These are phyloP conservation scores for Polyporus arcularius DNA, from an alignment of 768 basidiomycete genomes.

Conservation along the genomic window DNA sequence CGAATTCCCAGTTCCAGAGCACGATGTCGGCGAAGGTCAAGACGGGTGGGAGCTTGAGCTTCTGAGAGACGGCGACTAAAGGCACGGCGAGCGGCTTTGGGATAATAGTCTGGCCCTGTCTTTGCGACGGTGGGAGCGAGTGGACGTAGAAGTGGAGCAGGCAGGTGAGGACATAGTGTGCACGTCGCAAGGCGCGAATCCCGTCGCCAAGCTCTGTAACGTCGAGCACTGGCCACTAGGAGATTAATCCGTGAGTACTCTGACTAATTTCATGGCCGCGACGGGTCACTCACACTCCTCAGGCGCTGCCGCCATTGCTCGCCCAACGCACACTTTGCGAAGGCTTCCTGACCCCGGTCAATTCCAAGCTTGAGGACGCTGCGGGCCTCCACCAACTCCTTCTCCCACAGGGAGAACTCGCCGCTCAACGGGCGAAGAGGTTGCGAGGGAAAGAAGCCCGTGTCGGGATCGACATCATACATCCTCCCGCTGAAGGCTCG, in stretches of 20 bases:
- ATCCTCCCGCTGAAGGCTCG: slow-evolving; percentile 30
- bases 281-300: slow-evolving; percentile 51
- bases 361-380: slow-evolving; percentile 57
- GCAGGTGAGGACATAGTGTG: slow-evolving; percentile 88
- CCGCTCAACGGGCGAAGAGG: slow-evolving; percentile 58
- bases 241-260: slow-evolving; percentile 4
- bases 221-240: slow-evolving; percentile 72
- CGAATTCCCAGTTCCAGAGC: slow-evolving; percentile 84
- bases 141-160: slow-evolving; percentile 91
- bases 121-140: slow-evolving; percentile 54
- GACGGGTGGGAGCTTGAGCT: slow-evolving; percentile 87
- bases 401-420: slow-evolving; percentile 71
- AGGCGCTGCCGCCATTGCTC: slow-evolving; percentile 70
- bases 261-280: neutral
- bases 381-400: slow-evolving; percentile 55
- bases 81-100: slow-evolving; percentile 81
- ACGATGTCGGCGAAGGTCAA: slow-evolving; percentile 96
- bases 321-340: slow-evolving; percentile 52
- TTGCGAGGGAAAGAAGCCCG: slow-evolving; percentile 82
- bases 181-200: slow-evolving; percentile 70
- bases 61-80: slow-evolving; percentile 69
- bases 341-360: slow-evolving; percentile 49
- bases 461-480: slow-evolving; percentile 56
- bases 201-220: slow-evolving; percentile 53
- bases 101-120: slow-evolving; percentile 50